Conservation (phyloP, 208 protist species). For the Crithidia thermophila region DNA sequence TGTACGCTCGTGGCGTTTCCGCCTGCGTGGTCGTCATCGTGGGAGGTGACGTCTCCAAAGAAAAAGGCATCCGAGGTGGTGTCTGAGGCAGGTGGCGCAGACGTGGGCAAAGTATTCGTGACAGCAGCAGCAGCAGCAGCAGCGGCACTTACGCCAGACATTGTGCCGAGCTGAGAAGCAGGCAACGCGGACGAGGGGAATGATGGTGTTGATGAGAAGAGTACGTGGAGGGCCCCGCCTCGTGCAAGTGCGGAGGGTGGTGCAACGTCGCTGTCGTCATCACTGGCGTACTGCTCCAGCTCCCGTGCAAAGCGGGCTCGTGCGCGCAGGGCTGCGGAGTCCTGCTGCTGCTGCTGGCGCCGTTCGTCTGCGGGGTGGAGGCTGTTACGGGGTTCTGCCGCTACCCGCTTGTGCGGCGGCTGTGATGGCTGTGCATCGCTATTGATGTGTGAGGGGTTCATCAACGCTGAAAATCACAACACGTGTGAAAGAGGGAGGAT, state of each 20-base stretch:
- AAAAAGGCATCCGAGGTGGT: too few species aligned
- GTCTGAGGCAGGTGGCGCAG: not conserved
- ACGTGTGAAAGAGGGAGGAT: too few species aligned
- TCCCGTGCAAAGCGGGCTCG: constrained; percentile 36
- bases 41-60: too few species aligned
- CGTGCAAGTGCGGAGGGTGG: not conserved
- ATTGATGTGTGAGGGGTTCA: too few species aligned
- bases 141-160: not conserved
- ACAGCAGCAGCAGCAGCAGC: not conserved
- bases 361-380: too few species aligned
- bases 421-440: too few species aligned
- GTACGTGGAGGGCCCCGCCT: not conserved
- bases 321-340: constrained; percentile 9
- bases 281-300: constrained; percentile 39
- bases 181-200: not conserved
- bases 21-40: too few species aligned
- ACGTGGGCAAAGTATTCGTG: not conserved
- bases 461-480: too few species aligned
- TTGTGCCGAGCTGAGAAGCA: not conserved
- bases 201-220: not conserved
- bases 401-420: constrained; percentile 9
- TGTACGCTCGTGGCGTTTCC: too few species aligned
- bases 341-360: constrained; percentile 5
- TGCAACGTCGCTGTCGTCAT: constrained; percentile 41
- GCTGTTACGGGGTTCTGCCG: constrained; percentile 14